Evolutionary conservation across 1,139 yeast genomes (phyloP), one percentile per base, ranked within the genome.

Genomic region (Arxiozyma telluris): DNA sequence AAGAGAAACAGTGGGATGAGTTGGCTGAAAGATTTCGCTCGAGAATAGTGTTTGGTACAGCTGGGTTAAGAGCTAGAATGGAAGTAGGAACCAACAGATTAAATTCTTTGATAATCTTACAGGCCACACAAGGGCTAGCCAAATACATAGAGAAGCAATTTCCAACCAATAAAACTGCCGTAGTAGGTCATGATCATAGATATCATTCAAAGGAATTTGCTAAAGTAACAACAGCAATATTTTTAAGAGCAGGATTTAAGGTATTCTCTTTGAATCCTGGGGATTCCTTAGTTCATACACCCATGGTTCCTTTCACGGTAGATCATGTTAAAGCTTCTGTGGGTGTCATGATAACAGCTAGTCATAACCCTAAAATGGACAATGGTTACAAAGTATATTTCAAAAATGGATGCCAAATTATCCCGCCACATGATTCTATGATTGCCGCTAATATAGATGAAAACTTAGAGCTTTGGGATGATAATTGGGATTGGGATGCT

Each of bases 321-420:
- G 88, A 86, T 59, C 65, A 74, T 44, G 76, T 73, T 55, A 61
- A 71, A 0, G 90, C 96, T 0, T 73, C 83, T 0, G 89, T 84
- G 51, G 98, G 98, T 41, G 87, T 93, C 1, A 93, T 93, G 98
- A 82, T 93, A 49, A 93, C 98, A 0, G 98, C 98, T 0, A 87
- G 96, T 53, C 98, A 93, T 69, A 93, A 93, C 65, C 98, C 98
- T 0, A 94, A 93, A 17, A 75, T 77, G 59, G 98, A 91, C 67
- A 93, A 93, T 65, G 98, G 98, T 0, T 93, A 89, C 72, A 93
- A 93, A 66, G 98, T 93, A 0, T 91, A 93, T 72, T 89, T 94
- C 80, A 75, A 78, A 18, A 93, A 93, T 65, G 98, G 97, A 6
- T 91, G 98, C 68, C 98, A 93, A 68, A 93, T 93, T 58, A 89